Evolutionary conservation across 2,329 filamentous ascomycete species (phyloP).

Genomic region (Bipolaris cookei): DNA sequence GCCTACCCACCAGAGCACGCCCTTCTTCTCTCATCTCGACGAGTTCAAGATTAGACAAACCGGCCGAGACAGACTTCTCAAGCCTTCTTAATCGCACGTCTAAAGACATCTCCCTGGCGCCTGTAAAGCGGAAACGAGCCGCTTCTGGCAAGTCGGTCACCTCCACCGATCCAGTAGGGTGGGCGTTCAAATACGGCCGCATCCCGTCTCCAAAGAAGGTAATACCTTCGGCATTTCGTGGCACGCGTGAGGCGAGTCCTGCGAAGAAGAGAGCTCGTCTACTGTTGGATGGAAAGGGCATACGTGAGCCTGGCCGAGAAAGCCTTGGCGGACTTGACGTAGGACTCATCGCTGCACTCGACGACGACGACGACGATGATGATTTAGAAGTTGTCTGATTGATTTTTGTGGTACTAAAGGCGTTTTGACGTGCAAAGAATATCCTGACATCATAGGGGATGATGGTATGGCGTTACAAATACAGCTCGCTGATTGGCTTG

Average conservation of each 20-base stretch:
- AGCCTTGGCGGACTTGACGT: conserved; percentile 49
- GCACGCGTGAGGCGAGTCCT: conserved; percentile 45
- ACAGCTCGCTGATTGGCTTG: conserved; percentile 36
- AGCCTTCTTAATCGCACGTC: conserved; percentile 55
- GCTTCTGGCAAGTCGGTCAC: conserved; percentile 40
- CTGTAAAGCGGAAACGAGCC: conserved; percentile 53
- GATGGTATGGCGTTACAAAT: conserved; percentile 27
- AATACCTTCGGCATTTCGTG: conserved; percentile 30
- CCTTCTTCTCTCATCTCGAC: conserved; percentile 26
- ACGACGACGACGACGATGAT: conserved; percentile 53
- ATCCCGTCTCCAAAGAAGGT: conserved; percentile 46
- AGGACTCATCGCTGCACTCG: conserved; percentile 47
- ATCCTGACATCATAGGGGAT: conserved; percentile 1
- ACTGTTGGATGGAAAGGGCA: conserved; percentile 56
- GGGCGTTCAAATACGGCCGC: conserved; percentile 54
- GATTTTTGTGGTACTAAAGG: conserved; percentile 5
- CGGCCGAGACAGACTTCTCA: conserved; percentile 41
- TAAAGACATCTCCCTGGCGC: conserved; percentile 50
- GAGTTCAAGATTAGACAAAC: conserved; percentile 24
- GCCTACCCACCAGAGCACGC: conserved; percentile 28
- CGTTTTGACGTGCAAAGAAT: conserved; percentile 9
- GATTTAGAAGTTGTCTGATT: conserved; percentile 56
- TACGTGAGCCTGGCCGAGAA: conserved; percentile 57
- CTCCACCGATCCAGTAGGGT: conserved; percentile 52
- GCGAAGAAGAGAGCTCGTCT: conserved; percentile 58